phyloP scores from a whole-genome alignment of 129 eudicot species.

The Flaveria sonorensis region DNA sequence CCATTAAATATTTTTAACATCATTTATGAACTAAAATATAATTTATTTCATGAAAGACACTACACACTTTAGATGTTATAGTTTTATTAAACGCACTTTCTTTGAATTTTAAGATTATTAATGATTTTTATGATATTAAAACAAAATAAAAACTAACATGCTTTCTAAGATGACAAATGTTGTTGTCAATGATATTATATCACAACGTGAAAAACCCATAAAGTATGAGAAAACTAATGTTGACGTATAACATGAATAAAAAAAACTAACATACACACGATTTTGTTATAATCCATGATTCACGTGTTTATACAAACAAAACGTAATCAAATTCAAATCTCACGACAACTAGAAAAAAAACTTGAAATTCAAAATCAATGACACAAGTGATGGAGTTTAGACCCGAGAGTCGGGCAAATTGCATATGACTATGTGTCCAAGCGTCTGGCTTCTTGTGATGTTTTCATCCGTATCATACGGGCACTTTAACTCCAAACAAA shows the following conservation, averaged over 20 bases:
- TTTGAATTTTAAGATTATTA: neutral
- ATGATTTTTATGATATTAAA: neutral
- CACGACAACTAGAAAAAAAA: neutral
- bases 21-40: neutral
- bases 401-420: no score
- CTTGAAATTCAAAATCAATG: no score
- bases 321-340: neutral
- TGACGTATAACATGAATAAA: neutral
- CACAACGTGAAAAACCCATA: no score
- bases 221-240: neutral
- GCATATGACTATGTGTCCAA: no score
- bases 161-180: neutral
- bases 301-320: neutral
- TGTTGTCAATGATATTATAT: neutral
- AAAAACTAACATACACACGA: neutral
- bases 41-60: neutral
- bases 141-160: no score
- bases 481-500: neutral
- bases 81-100: neutral
- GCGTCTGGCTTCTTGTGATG: no score
- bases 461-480: no score
- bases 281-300: neutral
- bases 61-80: neutral
- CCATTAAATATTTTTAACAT: neutral
- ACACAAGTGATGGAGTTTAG: no score